Base-by-base conservation (phyloP, 345 rosid species). In the Citrus sp. region DNA sequence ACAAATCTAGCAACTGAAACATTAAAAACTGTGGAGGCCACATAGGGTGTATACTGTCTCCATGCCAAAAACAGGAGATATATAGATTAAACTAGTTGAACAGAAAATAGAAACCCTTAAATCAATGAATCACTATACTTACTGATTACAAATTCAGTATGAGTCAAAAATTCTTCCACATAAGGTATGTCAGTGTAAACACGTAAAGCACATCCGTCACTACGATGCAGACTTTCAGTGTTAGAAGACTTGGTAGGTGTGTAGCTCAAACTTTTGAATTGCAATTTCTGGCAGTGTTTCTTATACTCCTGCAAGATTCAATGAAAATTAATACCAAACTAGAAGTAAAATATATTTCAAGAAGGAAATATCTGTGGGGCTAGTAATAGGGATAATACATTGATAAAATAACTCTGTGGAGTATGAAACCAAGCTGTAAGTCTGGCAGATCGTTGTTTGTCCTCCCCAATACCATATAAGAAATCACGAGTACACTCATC, bases 171-270 rank as follows among this genome's bases (percentile, higher is more conserved):
- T 49, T 92, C 99, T 83, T 92, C 97, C 42, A 95, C 90, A 74
- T 90, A 98, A 70, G 99, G 97, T 78, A 92, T 85, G 85, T 95
- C 99, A 12, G 98, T 95, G 88, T 90, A 89, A 77, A 95, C 97
- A 46, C 67, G 84, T 65, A 90, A 82, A 78, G 89, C 81, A 76
- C 80, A 25, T 81, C 89, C 91, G 83, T 93, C 88, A 74, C 74
- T 81, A 59, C 32, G 76, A 63, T 38, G 71, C 79, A 91, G 75
- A 82, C 84, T 81, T 83, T 63, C 80, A 30, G 85, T 69, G 32
- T 82, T 56, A 61, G 90, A 81, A 61, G 92, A 77, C 62, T 78
- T 73, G 19, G 32, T 40, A 5, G 89, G 84, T 60, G 80, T 38
- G 69, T 84, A 82, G 62, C 82, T 65, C 35, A 84, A 67, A 75